Percentiles rank a stretch among this genome's conserved stretches.
phyloP scores from a whole-genome alignment of 805 yeast genomes.

The Ogataea allantospora region DNA sequence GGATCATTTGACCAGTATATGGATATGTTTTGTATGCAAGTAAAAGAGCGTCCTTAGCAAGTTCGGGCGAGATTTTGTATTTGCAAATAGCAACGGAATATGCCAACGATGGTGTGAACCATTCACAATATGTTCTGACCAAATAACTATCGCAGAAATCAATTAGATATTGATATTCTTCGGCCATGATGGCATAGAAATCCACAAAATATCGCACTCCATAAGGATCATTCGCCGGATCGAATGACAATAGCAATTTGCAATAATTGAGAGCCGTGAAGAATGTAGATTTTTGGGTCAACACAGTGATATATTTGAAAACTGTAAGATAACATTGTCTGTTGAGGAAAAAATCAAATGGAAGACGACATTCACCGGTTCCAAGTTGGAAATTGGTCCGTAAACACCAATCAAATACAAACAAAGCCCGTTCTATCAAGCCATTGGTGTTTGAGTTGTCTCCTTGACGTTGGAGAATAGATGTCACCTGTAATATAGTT shows the following conservation, averaged over 20 bases:
- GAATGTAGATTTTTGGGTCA: constrained; percentile 76
- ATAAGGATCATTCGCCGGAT: constrained; percentile 77
- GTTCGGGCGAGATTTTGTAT: constrained; percentile 35
- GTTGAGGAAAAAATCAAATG: constrained; percentile 71
- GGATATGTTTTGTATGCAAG: constrained; percentile 58
- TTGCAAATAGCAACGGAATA: constrained; percentile 67
- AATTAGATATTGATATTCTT: constrained; percentile 61
- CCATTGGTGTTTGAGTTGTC: constrained; percentile 72
- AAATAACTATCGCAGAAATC: constrained; percentile 57
- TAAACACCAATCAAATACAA: constrained; percentile 75
- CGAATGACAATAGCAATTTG: constrained; percentile 63
- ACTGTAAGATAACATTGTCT: constrained; percentile 73
- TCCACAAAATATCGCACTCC: constrained; percentile 85
- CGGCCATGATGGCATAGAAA: constrained; percentile 66
- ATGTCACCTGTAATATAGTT: constrained; percentile 75
- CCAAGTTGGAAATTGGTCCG: constrained; percentile 58
- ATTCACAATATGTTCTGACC: constrained; percentile 53
- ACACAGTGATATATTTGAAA: constrained; percentile 65
- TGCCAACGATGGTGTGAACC: constrained; percentile 73
- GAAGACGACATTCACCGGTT: constrained; percentile 61
- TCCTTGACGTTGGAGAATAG: constrained; percentile 73
- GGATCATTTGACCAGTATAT: constrained; percentile 49
- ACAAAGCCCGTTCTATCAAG: constrained; percentile 70
- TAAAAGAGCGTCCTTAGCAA: constrained; percentile 48
- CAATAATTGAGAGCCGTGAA: constrained; percentile 75